Percentiles rank a stretch among this genome's conserved stretches.
These are phyloP conservation scores for Lyophyllum decastes DNA, from an alignment of 768 basidiomycete species.

Conservation along the genomic window DNA sequence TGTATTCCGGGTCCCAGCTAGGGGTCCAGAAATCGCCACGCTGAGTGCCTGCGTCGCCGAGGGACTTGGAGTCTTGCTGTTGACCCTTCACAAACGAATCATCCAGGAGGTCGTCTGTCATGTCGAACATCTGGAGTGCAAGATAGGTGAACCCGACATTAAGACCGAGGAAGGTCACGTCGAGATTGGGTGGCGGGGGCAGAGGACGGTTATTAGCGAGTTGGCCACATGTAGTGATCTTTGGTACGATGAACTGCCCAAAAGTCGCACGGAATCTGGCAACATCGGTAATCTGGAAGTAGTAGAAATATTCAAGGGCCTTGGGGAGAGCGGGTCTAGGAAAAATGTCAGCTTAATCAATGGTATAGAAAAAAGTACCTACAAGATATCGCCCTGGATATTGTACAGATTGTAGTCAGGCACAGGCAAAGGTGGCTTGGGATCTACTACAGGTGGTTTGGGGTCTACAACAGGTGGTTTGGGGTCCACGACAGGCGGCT, in stretches of 20 bases:
- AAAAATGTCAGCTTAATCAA: neutral
- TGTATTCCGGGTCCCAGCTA: slow-evolving; percentile 9
- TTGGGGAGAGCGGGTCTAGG: slow-evolving; percentile 15
- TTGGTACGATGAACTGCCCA: slow-evolving; percentile 15
- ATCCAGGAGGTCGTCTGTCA: slow-evolving; percentile 5
- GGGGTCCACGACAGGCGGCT: neutral
- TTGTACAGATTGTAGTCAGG: slow-evolving; percentile 11
- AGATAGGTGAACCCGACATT: slow-evolving; percentile 10
- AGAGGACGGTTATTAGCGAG: neutral
- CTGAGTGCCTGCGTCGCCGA: slow-evolving; percentile 9
- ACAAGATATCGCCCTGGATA: slow-evolving; percentile 20
- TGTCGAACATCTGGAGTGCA: slow-evolving; percentile 7
- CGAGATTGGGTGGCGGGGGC: neutral
- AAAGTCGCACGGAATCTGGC: slow-evolving; percentile 7
- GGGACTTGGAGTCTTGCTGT: slow-evolving; percentile 10
- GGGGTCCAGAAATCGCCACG: slow-evolving; percentile 11
- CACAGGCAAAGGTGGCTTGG: neutral
- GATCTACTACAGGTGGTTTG: neutral
- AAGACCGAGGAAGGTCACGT: slow-evolving; percentile 8
- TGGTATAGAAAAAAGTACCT: neutral
- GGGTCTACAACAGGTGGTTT: neutral
- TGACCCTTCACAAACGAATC: slow-evolving; percentile 13
- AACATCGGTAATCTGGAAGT: slow-evolving; percentile 14
- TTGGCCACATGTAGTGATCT: slow-evolving; percentile 13
- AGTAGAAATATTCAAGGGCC: slow-evolving; percentile 19